phyloP scores from a whole-genome alignment of 768 basidiomycete species.

The Lactarius hatsudake region DNA sequence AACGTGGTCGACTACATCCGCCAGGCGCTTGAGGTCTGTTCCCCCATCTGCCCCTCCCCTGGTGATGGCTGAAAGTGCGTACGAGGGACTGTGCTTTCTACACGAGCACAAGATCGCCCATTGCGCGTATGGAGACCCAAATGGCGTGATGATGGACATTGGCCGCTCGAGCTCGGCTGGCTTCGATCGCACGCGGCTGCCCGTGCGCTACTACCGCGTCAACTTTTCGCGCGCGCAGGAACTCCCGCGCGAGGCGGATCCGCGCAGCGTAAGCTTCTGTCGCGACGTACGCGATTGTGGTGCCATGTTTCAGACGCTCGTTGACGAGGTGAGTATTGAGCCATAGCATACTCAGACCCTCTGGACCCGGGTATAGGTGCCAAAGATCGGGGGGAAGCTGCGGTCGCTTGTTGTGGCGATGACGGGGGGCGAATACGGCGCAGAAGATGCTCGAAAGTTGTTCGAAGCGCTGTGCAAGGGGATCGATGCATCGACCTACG shows the following conservation, averaged over 20 bases:
- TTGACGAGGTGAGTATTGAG: conserved; percentile 9
- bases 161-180: conserved; percentile 12
- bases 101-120: conserved; percentile 26
- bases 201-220: conserved; percentile 26
- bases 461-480: conserved; percentile 50
- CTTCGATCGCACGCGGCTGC: conserved; percentile 23
- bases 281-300: conserved; percentile 25
- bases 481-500: conserved; percentile 43
- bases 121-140: conserved; percentile 18
- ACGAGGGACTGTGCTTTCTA: conserved; percentile 25
- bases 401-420: conserved; percentile 48
- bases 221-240: conserved; percentile 21
- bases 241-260: conserved; percentile 15
- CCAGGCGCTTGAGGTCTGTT: conserved; percentile 47
- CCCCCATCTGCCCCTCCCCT: too few relatives aligned
- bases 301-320: conserved; percentile 12
- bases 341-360: neutral
- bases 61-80: neutral
- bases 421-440: conserved; percentile 46
- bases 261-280: conserved; percentile 9
- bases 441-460: conserved; percentile 47
- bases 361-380: conserved; percentile 35
- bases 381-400: conserved; percentile 41
- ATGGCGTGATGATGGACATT: conserved; percentile 27
- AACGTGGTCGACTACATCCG: conserved; percentile 52